These are phyloP conservation scores for Clarireedia homoeocarpa DNA, from an alignment of 2,329 filamentous ascomycete species.

Conservation along the genomic window DNA sequence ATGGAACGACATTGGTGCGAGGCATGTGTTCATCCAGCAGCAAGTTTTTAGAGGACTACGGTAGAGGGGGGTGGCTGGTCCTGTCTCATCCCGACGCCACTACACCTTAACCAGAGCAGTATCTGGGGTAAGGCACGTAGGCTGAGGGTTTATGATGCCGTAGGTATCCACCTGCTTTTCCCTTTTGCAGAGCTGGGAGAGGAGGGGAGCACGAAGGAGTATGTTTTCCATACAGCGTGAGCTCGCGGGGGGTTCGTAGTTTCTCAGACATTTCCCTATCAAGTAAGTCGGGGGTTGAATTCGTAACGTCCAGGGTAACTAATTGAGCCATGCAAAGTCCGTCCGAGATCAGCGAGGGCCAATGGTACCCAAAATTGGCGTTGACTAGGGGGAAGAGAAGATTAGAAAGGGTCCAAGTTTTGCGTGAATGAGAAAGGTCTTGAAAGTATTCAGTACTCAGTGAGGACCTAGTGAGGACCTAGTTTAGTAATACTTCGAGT, in stretches of 20 bases:
- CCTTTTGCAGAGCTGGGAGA: background rate
- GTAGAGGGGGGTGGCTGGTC: constrained; percentile 27
- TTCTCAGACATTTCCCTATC: constrained; percentile 12
- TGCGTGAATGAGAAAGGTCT: constrained; percentile 2
- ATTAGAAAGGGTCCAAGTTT: background rate
- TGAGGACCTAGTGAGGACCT: too few relatives aligned
- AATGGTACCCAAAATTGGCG: constrained; percentile 6
- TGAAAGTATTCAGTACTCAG: too few relatives aligned
- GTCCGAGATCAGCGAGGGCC: constrained; percentile 17
- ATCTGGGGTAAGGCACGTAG: constrained; percentile 23
- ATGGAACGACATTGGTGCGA: constrained; percentile 14
- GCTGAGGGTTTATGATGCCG: constrained; percentile 21
- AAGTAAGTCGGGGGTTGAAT: background rate
- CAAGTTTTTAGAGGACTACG: constrained; percentile 4
- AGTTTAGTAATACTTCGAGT: background rate
- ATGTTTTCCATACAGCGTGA: constrained; percentile 9
- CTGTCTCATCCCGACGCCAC: constrained; percentile 26
- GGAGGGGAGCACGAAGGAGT: background rate
- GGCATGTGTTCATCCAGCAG: constrained; percentile 24
- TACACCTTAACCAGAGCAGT: constrained; percentile 18
- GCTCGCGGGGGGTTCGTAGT: constrained; percentile 7
- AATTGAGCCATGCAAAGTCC: constrained; percentile 13
- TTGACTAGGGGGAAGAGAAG: background rate
- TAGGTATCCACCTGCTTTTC: constrained; percentile 8
- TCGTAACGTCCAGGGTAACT: constrained; percentile 22